Evolutionary conservation across 2,329 filamentous ascomycete species (phyloP).

Genomic region (Microdochium trichocladiopsis): DNA sequence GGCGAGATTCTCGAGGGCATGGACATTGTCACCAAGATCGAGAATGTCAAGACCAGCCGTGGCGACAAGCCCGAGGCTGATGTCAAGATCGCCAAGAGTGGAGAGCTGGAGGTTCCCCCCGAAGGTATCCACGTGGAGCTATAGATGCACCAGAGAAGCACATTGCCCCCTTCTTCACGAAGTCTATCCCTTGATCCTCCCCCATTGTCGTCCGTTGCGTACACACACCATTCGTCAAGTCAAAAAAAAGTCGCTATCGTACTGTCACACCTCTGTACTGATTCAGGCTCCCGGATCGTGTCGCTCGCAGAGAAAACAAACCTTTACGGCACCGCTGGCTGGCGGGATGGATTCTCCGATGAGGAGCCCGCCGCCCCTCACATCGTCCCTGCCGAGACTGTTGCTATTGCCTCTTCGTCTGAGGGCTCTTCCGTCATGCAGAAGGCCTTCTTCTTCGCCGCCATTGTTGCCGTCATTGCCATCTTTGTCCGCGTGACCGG

Average conservation of each 20-base stretch:
- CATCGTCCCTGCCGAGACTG: conserved; percentile 15
- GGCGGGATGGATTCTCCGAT: conserved; percentile 25
- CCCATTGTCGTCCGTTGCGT: conserved; percentile 12
- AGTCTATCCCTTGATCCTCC: conserved; percentile 17
- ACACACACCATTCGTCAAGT: neutral
- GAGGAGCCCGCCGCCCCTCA: conserved; percentile 17
- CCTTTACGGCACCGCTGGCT: conserved; percentile 27
- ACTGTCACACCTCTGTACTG: conserved; percentile 20
- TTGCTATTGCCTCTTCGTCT: conserved; percentile 10
- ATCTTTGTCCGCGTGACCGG: conserved; percentile 35
- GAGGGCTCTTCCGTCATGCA: conserved; percentile 36
- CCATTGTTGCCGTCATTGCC: conserved; percentile 37
- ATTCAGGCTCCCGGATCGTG: conserved; percentile 16
- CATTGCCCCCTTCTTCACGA: conserved; percentile 14
- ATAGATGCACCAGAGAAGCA: conserved; percentile 41
- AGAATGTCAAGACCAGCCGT: conserved; percentile 58
- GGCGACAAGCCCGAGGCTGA: conserved; percentile 63
- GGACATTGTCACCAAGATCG: conserved; percentile 72
- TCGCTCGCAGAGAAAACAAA: conserved; percentile 18
- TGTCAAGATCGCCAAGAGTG: conserved; percentile 76
- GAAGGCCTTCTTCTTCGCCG: conserved; percentile 42
- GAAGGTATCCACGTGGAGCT: conserved; percentile 94
- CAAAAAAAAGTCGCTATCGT: conserved; percentile 14
- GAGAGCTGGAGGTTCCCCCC: conserved; percentile 73
- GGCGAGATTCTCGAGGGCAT: conserved; percentile 84